A percentile compares a stretch with the other conserved stretches of the same genome.
Conservation (phyloP, 345 rosid genomes). For the Sisymbrium altissimum region DNA sequence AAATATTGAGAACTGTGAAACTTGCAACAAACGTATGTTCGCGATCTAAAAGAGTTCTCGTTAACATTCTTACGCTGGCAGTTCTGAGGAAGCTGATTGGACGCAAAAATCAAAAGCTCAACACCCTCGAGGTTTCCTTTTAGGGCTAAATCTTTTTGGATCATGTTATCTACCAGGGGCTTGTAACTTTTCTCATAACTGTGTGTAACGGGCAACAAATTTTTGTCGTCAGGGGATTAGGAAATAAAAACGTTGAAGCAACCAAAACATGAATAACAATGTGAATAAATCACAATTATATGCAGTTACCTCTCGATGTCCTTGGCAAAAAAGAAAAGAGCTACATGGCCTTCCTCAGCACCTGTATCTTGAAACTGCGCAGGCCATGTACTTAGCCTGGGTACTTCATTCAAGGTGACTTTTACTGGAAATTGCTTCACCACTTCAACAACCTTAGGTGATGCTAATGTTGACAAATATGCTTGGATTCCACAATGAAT, state of each 20-base stretch:
- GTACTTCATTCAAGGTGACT: constrained; percentile 69
- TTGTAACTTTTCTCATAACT: constrained; percentile 81
- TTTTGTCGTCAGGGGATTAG: background rate
- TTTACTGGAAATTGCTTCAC: constrained; percentile 54
- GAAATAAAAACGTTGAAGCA: background rate
- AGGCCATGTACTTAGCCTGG: constrained; percentile 82
- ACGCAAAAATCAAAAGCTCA: constrained; percentile 82
- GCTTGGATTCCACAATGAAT: constrained; percentile 78
- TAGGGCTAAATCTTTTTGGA: constrained; percentile 80
- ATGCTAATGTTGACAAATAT: constrained; percentile 58
- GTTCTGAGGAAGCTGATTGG: constrained; percentile 77
- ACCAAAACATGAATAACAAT: background rate
- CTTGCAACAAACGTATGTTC: background rate
- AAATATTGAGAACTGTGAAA: background rate
- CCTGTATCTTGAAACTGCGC: constrained; percentile 64
- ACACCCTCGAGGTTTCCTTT: constrained; percentile 66
- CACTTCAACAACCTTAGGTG: constrained; percentile 67
- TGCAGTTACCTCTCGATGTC: constrained; percentile 68
- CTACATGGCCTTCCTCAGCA: constrained; percentile 78
- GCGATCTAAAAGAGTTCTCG: constrained; percentile 7
- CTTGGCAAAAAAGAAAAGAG: constrained; percentile 94
- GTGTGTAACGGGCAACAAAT: constrained; percentile 37
- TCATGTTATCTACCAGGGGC: constrained; percentile 71
- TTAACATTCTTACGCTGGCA: constrained; percentile 72
- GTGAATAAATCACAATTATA: background rate